A percentile compares a stretch with the other conserved stretches of the same genome.
phyloP scores from a whole-genome alignment of 176 grass and related monocot species.

The Neostapfia colusana region DNA sequence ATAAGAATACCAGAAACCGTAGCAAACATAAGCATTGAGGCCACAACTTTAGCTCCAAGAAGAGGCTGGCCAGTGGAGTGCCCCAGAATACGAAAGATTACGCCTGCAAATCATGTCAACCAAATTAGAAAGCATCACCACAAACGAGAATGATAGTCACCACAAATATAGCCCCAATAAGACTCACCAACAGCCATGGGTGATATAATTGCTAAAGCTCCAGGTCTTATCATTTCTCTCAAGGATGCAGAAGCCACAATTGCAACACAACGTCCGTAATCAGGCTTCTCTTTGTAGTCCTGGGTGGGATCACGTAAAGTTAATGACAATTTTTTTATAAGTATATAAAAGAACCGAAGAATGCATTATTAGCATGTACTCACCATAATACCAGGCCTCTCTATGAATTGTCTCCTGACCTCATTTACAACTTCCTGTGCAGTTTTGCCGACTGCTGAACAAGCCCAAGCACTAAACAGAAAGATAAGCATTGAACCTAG shows the following conservation, averaged over 20 bases:
- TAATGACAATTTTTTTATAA: neutral
- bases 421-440: constrained; percentile 99
- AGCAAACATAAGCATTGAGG: constrained; percentile 96
- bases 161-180: constrained; percentile 13
- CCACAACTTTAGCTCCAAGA: constrained; percentile 96
- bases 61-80: constrained; percentile 69
- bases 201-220: constrained; percentile 93
- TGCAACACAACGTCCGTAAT: constrained; percentile 97
- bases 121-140: constrained; percentile 9
- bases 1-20: constrained; percentile 93
- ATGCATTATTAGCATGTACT: constrained; percentile 31
- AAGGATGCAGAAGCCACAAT: constrained; percentile 97
- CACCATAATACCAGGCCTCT: constrained; percentile 99
- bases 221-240: constrained; percentile 95
- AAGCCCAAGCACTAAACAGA: constrained; percentile 98
- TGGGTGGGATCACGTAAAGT: constrained; percentile 44
- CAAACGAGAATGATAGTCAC: constrained; percentile 11
- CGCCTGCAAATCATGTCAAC: constrained; percentile 51
- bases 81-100: constrained; percentile 84
- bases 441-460: constrained; percentile 96
- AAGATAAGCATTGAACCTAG: constrained; percentile 99
- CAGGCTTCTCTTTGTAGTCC: constrained; percentile 96
- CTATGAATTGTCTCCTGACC: constrained; percentile 97
- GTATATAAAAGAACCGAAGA: constrained; percentile 11
- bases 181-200: constrained; percentile 81